Conservation (phyloP, 176 grass and related monocot species). For the Triticum monococcum region DNA sequence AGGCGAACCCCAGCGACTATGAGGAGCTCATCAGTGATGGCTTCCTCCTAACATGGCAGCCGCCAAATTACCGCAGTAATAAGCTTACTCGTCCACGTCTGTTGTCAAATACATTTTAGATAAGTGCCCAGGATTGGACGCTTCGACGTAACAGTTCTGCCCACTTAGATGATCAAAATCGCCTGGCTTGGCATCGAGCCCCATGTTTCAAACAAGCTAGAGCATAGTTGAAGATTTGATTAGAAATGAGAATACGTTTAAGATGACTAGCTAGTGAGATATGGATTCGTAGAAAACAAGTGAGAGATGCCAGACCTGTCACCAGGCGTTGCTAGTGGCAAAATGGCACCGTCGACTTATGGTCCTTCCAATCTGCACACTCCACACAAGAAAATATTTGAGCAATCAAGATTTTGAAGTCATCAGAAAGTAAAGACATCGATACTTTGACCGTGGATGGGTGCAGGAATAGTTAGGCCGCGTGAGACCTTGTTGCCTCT, state of each 20-base stretch:
- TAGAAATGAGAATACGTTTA: neutral
- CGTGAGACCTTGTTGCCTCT: no score
- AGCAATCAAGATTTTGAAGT: no score
- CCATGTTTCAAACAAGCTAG: neutral
- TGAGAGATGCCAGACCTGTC: no score
- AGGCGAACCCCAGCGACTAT: neutral
- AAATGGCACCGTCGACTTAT: no score
- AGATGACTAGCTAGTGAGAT: neutral
- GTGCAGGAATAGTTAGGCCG: no score
- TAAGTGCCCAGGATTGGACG: neutral
- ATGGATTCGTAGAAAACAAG: no score
- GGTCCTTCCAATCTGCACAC: no score
- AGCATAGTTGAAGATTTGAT: neutral
- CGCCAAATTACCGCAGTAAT: neutral
- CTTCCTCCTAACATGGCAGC: constrained; percentile 33
- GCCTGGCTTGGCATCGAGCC: neutral
- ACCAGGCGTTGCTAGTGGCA: no score
- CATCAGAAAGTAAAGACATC: no score
- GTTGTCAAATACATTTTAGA: no score
- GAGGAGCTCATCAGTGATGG: constrained; percentile 17
- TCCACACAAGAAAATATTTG: no score
- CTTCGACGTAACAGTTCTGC: neutral
- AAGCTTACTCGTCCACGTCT: neutral
- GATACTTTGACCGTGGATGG: neutral
- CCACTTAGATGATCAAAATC: neutral